Evolutionary conservation across 805 yeast genomes (phyloP).

Genomic region (Yarrowia yakushimensis): DNA sequence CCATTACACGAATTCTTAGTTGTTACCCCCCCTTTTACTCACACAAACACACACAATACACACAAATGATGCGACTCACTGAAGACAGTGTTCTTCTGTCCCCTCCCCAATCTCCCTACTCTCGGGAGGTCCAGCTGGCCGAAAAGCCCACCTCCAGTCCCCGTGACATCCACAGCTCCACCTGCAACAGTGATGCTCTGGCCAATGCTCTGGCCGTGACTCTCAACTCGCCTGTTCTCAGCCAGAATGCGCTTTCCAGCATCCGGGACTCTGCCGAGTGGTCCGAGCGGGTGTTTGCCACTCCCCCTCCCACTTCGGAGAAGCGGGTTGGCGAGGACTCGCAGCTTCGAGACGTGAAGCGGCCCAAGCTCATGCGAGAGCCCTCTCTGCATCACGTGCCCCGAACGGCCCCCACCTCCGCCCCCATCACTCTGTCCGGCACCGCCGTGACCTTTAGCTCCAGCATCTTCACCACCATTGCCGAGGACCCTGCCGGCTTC

Average conservation of each 20-base stretch:
- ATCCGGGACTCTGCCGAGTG: conserved; percentile 15
- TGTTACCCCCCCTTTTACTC: not conserved
- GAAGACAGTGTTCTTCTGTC: conserved; percentile 23
- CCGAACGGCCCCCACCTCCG: conserved; percentile 19
- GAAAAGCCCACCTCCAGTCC: conserved; percentile 15
- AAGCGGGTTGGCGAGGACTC: conserved; percentile 14
- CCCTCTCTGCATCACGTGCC: conserved; percentile 18
- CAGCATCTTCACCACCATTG: conserved; percentile 20
- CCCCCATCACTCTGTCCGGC: not conserved
- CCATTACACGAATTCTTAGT: not conserved
- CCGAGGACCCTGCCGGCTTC: conserved; percentile 7
- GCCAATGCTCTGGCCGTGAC: conserved; percentile 15
- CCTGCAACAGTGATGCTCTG: conserved; percentile 5
- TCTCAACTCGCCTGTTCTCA: conserved; percentile 17
- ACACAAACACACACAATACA: not conserved
- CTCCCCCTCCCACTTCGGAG: conserved; percentile 19
- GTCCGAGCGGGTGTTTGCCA: conserved; percentile 20
- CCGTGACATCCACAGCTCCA: not conserved
- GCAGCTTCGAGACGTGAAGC: conserved; percentile 19
- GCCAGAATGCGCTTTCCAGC: conserved; percentile 21
- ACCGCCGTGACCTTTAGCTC: conserved; percentile 1
- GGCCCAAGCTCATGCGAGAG: conserved; percentile 24
- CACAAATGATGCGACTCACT: conserved; percentile 1
- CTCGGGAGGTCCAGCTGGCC: conserved; percentile 20
- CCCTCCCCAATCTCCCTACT: conserved; percentile 25